Base-by-base conservation (phyloP, 2,329 filamentous ascomycete genomes). In the Fusarium buharicum region DNA sequence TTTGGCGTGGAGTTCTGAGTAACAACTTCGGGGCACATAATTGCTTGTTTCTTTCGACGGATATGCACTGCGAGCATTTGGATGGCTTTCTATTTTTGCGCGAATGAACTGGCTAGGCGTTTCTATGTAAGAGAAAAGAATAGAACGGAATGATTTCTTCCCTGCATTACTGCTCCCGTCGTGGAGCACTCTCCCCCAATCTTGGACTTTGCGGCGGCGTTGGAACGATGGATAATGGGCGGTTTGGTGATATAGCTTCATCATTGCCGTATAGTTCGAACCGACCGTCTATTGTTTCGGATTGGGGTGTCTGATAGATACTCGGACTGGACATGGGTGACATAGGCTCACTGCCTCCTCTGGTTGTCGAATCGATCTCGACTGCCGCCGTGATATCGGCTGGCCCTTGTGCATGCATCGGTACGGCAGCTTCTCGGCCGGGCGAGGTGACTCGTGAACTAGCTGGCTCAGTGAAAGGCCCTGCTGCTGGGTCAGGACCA, bases 361-460 rank as follows among this genome's bases (percentile, higher is more conserved):
- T 43, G 45, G 39, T 34, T 4, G 62, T 64, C 40, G 79, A 79
- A 56, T 80, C 83, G 12, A 87, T 83, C 75, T 87, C 85, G 4
- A 86, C 82, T 4, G 84, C 79, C 17, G 75, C 75, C 1, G 77
- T 72, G 36, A 85, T 83, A 64, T 85, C 82, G 10, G 75, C 77
- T 4, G 83, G 83, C 13, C 73, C 75, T 12, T 82, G 74, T 8
- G 84, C 82, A 39, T 71, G 70, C 18, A 76, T 49, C 3, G 80
- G 78, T 18, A 83, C 80, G 1, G 78, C 78, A 30, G 76, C 72
- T n/a, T 63, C 62, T n/a, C 59, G 65, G 3, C 69, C 71, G 4
- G 75, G 75, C 53, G 72, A 74, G 28, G 73, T 72, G 8, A 70
- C 69, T 18, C 64, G 69, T 34, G 62, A 65, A 9, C 64, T 68